phyloP scores from a whole-genome alignment of 2,329 filamentous ascomycete species.

The Lachnellula cervina region DNA sequence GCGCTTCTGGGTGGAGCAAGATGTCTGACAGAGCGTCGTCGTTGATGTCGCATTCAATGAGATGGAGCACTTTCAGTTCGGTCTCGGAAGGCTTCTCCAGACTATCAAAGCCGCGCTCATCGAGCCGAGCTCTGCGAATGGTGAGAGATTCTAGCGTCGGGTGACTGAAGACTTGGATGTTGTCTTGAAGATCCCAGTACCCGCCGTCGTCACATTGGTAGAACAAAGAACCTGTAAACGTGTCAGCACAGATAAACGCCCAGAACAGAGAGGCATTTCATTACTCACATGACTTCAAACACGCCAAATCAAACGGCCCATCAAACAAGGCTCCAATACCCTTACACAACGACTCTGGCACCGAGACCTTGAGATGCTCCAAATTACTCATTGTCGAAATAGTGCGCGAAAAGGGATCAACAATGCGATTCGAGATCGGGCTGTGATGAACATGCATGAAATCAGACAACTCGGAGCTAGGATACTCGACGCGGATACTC shows the following conservation, averaged over 20 bases:
- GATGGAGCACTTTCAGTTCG: slow-evolving; percentile 38
- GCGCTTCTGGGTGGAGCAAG: slow-evolving; percentile 40
- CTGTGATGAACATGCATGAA: slow-evolving; percentile 37
- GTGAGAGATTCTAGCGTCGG: slow-evolving; percentile 43
- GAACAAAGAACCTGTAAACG: slow-evolving; percentile 33
- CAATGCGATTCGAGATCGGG: slow-evolving; percentile 35
- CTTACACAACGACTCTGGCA: slow-evolving; percentile 40
- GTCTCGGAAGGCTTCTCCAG: slow-evolving; percentile 46
- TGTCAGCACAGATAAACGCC: background rate
- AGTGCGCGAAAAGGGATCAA: slow-evolving; percentile 42
- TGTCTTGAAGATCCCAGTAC: slow-evolving; percentile 48
- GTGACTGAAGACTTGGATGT: slow-evolving; percentile 48
- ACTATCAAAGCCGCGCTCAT: slow-evolving; percentile 43
- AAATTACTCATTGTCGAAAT: slow-evolving; percentile 48
- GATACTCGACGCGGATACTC: slow-evolving; percentile 42
- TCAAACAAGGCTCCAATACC: slow-evolving; percentile 47
- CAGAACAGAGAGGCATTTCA: background rate
- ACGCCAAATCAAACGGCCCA: slow-evolving; percentile 46
- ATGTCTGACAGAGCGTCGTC: slow-evolving; percentile 39
- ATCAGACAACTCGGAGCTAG: slow-evolving; percentile 39
- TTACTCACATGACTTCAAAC: slow-evolving; percentile 40
- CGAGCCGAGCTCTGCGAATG: slow-evolving; percentile 42
- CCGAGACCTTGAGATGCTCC: slow-evolving; percentile 42
- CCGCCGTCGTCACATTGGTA: slow-evolving; percentile 41
- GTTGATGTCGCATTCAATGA: slow-evolving; percentile 48